A percentile compares a stretch with the other conserved stretches of the same genome.
Evolutionary conservation across 208 protist species (phyloP).

Genomic region (Leptomonas seymouri): DNA sequence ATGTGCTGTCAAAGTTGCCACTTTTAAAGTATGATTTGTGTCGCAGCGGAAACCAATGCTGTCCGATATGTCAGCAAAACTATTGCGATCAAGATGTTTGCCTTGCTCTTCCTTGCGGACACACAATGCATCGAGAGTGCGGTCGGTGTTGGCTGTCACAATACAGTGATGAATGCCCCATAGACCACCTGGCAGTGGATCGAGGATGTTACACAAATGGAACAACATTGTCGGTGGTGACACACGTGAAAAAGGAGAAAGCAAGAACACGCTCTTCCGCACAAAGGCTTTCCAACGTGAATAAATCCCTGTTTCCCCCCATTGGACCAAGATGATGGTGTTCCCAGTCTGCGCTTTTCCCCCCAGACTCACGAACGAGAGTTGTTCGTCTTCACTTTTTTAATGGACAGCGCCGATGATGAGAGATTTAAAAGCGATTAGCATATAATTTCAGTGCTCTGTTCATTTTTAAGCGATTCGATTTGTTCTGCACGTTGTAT

Average conservation of each 20-base stretch:
- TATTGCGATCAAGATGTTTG: slow-evolving; percentile 40
- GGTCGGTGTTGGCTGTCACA: slow-evolving; percentile 70
- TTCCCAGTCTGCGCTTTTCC: neutral
- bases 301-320: neutral
- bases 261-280: neutral
- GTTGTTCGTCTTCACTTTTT: no score
- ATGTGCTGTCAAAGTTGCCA: slow-evolving; percentile 34
- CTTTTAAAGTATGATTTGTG: neutral
- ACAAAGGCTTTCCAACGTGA: neutral
- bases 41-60: slow-evolving; percentile 30
- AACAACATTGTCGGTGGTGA: neutral
- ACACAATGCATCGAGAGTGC: slow-evolving; percentile 73
- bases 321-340: neutral
- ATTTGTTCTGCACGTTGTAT: no score
- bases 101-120: slow-evolving; percentile 68
- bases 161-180: slow-evolving; percentile 59
- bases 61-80: slow-evolving; percentile 64
- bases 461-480: neutral
- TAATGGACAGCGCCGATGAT: no score
- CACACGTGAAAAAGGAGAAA: neutral
- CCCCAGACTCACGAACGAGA: no score
- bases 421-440: no score
- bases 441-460: neutral
- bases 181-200: slow-evolving; percentile 44
- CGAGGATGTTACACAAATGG: neutral